Base-by-base conservation (phyloP, 805 yeast genomes). In the Wickerhamiella azymoides region DNA sequence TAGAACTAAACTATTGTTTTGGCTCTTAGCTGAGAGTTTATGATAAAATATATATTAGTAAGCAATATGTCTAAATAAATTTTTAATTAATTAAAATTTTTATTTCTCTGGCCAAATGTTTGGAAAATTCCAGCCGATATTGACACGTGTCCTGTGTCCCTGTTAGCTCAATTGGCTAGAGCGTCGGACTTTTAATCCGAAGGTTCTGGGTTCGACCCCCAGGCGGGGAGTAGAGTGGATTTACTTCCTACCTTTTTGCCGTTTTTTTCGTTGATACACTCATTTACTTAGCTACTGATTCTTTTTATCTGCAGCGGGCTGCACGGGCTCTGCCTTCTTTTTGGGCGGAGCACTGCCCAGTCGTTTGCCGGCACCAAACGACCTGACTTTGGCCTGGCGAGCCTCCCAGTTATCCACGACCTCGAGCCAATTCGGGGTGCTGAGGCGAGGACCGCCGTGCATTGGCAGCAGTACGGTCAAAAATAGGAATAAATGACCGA, bases 201-300 rank as follows among this genome's bases (percentile, higher is more conserved):
- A 53, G 56, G 56, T 51, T 50, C 50, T 48, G 56, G 56, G 56
- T 53, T 53, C 56, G 56, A 53, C 54, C 55, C 56, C 56, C 56
- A 48, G 50, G 54, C 49, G 56, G 45, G 56, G 56, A 51, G 56
- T 19, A 14, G 5, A 5, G 10, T 18, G 37, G 43, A 25, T 17
- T 40, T 17, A 17, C 16, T 11, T 32, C 40, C 40, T 21, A 14
- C 27, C 21, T 5, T 10, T 24, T 21, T 41, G 19, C n/a, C 4
- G n/a, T n/a, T 30, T 30, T 11, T 30, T 30, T 10, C 17, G 16
- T 45, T 19, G 30, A 14, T 11, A 10, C 18, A 30, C 14, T 4
- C 17, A 40, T 28, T 10, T n/a, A 9, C 5, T 13, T 3, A 27
- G 5, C 32, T 17, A 26, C 26, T 9, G 13, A 18, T 18, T 24